phyloP scores from a whole-genome alignment of 2,329 filamentous ascomycete genomes.

The Exophiala viscosa region DNA sequence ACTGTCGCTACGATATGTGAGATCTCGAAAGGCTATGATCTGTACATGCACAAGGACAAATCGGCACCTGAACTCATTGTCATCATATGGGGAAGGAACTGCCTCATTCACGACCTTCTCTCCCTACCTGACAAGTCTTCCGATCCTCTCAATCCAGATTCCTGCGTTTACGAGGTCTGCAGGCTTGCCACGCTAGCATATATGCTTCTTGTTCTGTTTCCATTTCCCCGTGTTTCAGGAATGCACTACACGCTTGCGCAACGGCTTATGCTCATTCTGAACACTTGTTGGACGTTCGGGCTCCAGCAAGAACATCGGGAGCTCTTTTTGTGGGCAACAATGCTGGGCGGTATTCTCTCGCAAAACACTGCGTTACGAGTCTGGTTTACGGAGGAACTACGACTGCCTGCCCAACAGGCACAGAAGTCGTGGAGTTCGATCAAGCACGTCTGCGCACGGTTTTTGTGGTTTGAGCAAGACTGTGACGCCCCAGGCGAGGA shows the following conservation, averaged over 20 bases:
- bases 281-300: constrained; percentile 19
- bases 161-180: constrained; percentile 33
- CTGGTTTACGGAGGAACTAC: background rate
- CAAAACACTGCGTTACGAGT: constrained; percentile 14
- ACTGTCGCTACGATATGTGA: background rate
- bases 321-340: constrained; percentile 35
- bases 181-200: constrained; percentile 36
- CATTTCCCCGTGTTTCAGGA: constrained; percentile 35
- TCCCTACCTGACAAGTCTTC: constrained; percentile 2
- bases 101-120: constrained; percentile 7
- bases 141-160: background rate
- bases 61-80: background rate
- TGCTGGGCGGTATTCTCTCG: constrained; percentile 38
- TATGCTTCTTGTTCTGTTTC: constrained; percentile 38
- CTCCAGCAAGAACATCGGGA: constrained; percentile 30
- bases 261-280: constrained; percentile 30
- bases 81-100: constrained; percentile 3
- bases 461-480: constrained; percentile 12
- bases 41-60: background rate
- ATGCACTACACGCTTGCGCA: constrained; percentile 32
- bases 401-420: background rate
- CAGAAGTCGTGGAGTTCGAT: constrained; percentile 2
- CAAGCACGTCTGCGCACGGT: background rate
- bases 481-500: constrained; percentile 5
- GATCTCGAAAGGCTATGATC: background rate